Conservation (phyloP, 2,329 filamentous ascomycete genomes). For the Blastomyces percursus region DNA sequence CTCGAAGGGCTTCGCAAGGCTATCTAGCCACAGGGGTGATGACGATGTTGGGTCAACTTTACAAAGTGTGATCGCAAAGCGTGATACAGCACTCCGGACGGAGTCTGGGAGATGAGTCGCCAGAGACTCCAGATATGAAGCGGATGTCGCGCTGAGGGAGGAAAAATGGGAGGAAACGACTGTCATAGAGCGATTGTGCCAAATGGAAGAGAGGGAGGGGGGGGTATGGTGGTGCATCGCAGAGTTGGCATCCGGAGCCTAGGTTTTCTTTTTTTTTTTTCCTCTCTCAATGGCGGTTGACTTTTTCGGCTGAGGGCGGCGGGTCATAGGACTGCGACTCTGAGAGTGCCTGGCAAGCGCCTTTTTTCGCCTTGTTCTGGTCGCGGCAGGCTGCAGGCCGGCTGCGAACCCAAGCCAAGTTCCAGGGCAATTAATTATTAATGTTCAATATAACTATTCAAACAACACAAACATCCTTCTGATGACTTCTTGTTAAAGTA, state of each 20-base stretch:
- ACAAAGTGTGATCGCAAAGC: conserved; percentile 12
- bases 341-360: background rate
- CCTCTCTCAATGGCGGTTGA: background rate
- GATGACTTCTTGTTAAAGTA: background rate
- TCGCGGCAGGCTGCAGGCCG: background rate
- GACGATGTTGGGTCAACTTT: background rate
- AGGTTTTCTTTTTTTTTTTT: background rate
- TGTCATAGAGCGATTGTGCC: conserved; percentile 25
- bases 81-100: background rate
- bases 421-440: background rate
- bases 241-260: conserved; percentile 1
- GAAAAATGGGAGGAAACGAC: conserved; percentile 28
- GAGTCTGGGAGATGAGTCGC: conserved; percentile 21
- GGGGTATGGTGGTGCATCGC: conserved; percentile 1
- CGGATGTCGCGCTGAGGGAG: conserved; percentile 32
- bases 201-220: background rate
- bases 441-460: background rate
- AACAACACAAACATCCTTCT: background rate
- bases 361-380: background rate
- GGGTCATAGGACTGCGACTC: background rate
- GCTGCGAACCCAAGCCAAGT: background rate
- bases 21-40: background rate
- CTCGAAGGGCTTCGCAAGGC: background rate
- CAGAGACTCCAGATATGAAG: conserved; percentile 29
- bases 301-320: background rate